Evolutionary conservation across 148 eudicot genomes (phyloP).

Genomic region (Rhododendron ferrugineum): DNA sequence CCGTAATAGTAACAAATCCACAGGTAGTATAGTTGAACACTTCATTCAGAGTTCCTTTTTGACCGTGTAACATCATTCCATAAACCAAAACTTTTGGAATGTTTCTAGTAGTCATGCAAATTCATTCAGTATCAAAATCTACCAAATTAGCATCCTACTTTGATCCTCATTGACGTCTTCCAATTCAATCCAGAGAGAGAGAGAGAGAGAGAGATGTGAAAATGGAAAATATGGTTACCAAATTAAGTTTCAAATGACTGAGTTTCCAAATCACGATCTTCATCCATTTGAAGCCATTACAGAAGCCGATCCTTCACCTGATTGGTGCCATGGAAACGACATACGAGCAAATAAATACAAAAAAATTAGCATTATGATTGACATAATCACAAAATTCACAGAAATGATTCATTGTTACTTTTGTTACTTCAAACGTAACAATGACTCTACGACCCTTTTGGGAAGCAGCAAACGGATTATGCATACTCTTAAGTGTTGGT

Average conservation of each 20-base stretch:
- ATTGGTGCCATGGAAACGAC: neutral
- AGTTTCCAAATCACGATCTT: neutral
- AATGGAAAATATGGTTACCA: neutral
- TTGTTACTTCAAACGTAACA: too few relatives aligned
- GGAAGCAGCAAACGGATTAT: too few relatives aligned
- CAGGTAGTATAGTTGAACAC: too few relatives aligned
- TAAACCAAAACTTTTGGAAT: neutral
- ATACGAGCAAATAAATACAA: neutral
- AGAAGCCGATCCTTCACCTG: neutral
- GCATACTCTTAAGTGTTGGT: too few relatives aligned
- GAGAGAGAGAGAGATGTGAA: too few relatives aligned
- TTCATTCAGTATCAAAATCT: neutral
- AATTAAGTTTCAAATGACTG: neutral
- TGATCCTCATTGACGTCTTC: too few relatives aligned
- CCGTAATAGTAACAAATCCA: too few relatives aligned
- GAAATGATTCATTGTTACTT: neutral
- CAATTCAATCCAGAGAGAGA: too few relatives aligned
- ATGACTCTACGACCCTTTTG: too few relatives aligned
- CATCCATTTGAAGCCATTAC: conserved; percentile 1
- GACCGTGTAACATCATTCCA: neutral
- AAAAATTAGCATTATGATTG: neutral
- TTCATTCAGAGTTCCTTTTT: neutral
- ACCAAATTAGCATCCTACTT: too few relatives aligned
- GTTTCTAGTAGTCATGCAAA: neutral
- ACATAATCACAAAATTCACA: neutral